These are phyloP conservation scores for Claviceps fusiformis DNA, from an alignment of 2,329 filamentous ascomycete genomes.

Conservation along the genomic window DNA sequence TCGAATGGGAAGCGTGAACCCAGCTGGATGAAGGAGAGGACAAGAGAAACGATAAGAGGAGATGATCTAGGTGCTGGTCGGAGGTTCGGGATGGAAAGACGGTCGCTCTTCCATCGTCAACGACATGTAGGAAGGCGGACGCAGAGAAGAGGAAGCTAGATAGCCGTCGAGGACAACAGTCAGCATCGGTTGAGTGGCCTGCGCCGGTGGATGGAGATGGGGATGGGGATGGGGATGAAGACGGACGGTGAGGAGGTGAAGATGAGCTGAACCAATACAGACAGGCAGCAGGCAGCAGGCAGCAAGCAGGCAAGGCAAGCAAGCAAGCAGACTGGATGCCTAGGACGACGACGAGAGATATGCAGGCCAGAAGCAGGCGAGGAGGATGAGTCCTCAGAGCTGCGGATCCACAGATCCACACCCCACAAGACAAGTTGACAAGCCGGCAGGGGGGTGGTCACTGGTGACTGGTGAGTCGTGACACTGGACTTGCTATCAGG, in stretches of 20 bases:
- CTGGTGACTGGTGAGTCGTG: background rate
- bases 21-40: background rate
- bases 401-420: background rate
- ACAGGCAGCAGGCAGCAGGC: background rate
- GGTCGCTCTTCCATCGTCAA: conserved; percentile 7
- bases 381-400: background rate
- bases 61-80: background rate
- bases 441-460: background rate
- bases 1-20: background rate
- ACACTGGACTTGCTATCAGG: background rate
- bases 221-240: background rate
- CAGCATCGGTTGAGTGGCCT: background rate
- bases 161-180: background rate
- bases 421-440: conserved; percentile 6
- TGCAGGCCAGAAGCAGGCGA: background rate
- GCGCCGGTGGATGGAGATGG: too few relatives aligned
- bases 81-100: background rate
- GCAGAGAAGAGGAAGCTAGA: background rate
- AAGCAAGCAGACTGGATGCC: background rate
- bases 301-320: background rate
- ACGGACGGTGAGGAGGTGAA: background rate
- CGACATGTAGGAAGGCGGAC: background rate
- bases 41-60: background rate
- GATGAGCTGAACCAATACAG: background rate
- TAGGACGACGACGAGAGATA: background rate